Evolutionary conservation across 345 rosid genomes (phyloP).

Genomic region (Eucalyptus regnans): DNA sequence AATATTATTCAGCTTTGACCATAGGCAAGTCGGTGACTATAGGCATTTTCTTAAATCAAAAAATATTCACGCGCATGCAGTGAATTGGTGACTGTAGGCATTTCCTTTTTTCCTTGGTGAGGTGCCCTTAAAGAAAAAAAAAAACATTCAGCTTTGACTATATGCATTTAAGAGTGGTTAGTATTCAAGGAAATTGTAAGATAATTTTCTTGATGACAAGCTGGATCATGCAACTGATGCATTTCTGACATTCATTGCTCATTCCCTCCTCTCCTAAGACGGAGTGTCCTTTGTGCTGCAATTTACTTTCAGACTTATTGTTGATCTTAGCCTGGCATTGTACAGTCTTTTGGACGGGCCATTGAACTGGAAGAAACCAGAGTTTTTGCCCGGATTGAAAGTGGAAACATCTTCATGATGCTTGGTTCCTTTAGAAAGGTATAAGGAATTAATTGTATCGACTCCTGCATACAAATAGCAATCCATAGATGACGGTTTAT

Average conservation of each 20-base stretch:
- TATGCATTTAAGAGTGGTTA: neutral
- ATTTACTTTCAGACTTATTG: neutral
- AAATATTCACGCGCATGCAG: neutral
- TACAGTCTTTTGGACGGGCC: slow-evolving; percentile 79
- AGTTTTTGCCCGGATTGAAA: slow-evolving; percentile 66
- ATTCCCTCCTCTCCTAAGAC: neutral
- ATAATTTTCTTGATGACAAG: neutral
- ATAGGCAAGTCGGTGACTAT: neutral
- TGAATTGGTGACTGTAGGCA: neutral
- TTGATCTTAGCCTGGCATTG: neutral
- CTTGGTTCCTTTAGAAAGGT: slow-evolving; percentile 92
- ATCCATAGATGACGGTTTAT: neutral
- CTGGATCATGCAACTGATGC: neutral
- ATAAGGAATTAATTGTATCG: neutral
- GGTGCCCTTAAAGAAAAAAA: neutral
- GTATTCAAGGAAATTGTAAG: neutral
- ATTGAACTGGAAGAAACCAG: slow-evolving; percentile 71
- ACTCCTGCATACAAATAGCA: neutral
- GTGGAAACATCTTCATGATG: slow-evolving; percentile 85
- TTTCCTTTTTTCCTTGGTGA: neutral
- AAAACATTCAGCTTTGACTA: neutral
- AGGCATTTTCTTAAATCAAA: neutral
- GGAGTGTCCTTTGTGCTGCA: neutral
- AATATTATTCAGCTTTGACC: neutral
- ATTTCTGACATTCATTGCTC: neutral